These are phyloP conservation scores for Huntiella savannae DNA, from an alignment of 2,329 filamentous ascomycete species.

Conservation along the genomic window DNA sequence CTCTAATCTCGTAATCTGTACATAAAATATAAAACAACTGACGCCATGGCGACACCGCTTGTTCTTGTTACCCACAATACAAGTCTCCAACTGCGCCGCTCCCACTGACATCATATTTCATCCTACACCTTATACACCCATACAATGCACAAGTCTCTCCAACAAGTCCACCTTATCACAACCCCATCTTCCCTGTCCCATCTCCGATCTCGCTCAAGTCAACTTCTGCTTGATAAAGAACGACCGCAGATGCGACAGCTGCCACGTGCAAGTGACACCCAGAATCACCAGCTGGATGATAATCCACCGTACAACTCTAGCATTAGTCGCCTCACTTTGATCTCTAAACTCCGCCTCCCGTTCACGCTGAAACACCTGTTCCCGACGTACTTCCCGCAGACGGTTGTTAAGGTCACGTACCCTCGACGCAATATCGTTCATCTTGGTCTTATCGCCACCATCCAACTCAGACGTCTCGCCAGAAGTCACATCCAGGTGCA, in stretches of 20 bases:
- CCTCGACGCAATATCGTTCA: slow-evolving; percentile 72
- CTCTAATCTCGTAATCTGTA: slow-evolving; percentile 1
- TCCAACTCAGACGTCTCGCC: slow-evolving; percentile 89
- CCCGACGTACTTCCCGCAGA: slow-evolving; percentile 71
- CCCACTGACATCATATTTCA: too few species aligned
- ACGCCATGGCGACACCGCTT: background rate
- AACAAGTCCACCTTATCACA: background rate
- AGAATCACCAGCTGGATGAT: slow-evolving; percentile 74
- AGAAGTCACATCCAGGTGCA: slow-evolving; percentile 79
- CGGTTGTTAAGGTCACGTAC: slow-evolving; percentile 77
- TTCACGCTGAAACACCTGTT: slow-evolving; percentile 95
- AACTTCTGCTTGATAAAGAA: slow-evolving; percentile 99
- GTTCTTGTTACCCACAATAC: background rate
- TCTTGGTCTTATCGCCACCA: slow-evolving; percentile 81
- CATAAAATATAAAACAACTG: slow-evolving; percentile 1
- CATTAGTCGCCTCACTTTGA: slow-evolving; percentile 85
- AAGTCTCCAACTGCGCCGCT: background rate
- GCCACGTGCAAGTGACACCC: slow-evolving; percentile 83
- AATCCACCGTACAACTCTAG: slow-evolving; percentile 84
- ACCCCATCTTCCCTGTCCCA: background rate
- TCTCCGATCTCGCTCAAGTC: slow-evolving; percentile 36
- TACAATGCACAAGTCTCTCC: background rate
- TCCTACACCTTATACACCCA: background rate
- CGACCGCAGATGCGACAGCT: slow-evolving; percentile 79
- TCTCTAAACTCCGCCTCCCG: slow-evolving; percentile 96